phyloP scores from a whole-genome alignment of 108 stramenopile species.

The Asterionellopsis glacialis region DNA sequence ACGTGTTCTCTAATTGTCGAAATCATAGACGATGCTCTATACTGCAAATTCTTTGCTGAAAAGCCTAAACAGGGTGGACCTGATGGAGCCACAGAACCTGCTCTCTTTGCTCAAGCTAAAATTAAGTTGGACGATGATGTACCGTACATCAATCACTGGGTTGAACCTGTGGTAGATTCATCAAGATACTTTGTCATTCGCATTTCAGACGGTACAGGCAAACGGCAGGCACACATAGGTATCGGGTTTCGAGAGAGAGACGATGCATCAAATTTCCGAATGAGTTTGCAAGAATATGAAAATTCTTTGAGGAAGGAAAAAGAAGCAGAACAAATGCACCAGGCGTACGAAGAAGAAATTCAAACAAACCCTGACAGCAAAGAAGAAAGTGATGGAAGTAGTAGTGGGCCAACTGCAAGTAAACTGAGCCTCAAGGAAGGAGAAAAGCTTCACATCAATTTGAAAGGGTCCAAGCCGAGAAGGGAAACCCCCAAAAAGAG shows the following conservation, averaged over 20 bases:
- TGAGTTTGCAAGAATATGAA: conserved; percentile 64
- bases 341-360: conserved; percentile 23
- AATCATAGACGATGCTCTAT: conserved; percentile 25
- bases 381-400: conserved; percentile 1
- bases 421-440: conserved; percentile 59
- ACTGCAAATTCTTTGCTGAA: conserved; percentile 33
- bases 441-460: conserved; percentile 59
- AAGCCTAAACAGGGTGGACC: conserved; percentile 21
- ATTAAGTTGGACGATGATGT: not conserved
- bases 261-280: conserved; percentile 77
- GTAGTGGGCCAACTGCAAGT: conserved; percentile 17
- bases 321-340: conserved; percentile 38
- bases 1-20: conserved; percentile 45
- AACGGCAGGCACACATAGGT: conserved; percentile 70
- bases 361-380: conserved; percentile 6
- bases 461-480: not conserved
- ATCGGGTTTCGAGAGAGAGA: conserved; percentile 78
- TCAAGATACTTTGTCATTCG: conserved; percentile 77
- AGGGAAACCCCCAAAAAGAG: conserved; percentile 1
- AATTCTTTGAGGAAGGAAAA: conserved; percentile 33
- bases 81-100: conserved; percentile 25
- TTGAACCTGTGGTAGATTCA: conserved; percentile 72
- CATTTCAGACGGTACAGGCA: conserved; percentile 55
- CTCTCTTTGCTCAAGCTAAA: conserved; percentile 36
- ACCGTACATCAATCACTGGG: conserved; percentile 36